phyloP scores from a whole-genome alignment of 768 basidiomycete species.

The Suillus clintonianus region DNA sequence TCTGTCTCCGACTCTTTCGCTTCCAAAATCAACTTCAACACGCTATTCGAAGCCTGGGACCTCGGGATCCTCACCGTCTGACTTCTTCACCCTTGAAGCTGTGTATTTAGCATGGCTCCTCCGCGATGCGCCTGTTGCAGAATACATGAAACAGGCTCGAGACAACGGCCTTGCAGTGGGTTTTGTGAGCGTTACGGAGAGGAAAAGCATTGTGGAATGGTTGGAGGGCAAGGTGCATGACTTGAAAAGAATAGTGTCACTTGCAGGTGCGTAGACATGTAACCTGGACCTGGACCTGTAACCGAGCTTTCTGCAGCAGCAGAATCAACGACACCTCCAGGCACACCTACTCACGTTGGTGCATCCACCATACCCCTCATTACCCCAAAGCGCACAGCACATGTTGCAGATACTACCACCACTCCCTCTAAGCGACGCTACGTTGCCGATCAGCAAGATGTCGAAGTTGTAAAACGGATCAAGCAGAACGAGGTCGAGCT shows the following conservation, averaged over 20 bases:
- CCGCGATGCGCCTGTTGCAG: slow-evolving; percentile 70
- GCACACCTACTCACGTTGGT: slow-evolving; percentile 43
- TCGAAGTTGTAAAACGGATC: slow-evolving; percentile 87
- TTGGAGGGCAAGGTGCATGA: slow-evolving; percentile 55
- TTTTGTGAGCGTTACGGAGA: slow-evolving; percentile 85
- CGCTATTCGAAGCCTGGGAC: slow-evolving; percentile 71
- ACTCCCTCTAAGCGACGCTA: slow-evolving; percentile 75
- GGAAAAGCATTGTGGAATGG: slow-evolving; percentile 86
- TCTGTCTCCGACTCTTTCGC: slow-evolving; percentile 48
- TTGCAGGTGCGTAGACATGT: slow-evolving; percentile 18
- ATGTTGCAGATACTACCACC: slow-evolving; percentile 32
- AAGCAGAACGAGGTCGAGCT: slow-evolving; percentile 73
- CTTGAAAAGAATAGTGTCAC: slow-evolving; percentile 26
- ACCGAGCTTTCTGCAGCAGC: slow-evolving; percentile 21
- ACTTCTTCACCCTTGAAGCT: slow-evolving; percentile 79
- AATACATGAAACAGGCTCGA: slow-evolving; percentile 87
- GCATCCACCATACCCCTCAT: slow-evolving; percentile 18
- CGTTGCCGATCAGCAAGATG: slow-evolving; percentile 73
- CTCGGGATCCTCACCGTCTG: slow-evolving; percentile 32
- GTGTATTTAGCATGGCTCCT: slow-evolving; percentile 85
- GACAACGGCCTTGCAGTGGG: slow-evolving; percentile 72
- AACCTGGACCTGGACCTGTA: not conserved
- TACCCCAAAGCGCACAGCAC: slow-evolving; percentile 22
- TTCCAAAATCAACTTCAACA: slow-evolving; percentile 78
- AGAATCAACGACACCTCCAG: slow-evolving; percentile 64